Conservation (phyloP, 768 basidiomycete species). For the Holtermannia corniformis region DNA sequence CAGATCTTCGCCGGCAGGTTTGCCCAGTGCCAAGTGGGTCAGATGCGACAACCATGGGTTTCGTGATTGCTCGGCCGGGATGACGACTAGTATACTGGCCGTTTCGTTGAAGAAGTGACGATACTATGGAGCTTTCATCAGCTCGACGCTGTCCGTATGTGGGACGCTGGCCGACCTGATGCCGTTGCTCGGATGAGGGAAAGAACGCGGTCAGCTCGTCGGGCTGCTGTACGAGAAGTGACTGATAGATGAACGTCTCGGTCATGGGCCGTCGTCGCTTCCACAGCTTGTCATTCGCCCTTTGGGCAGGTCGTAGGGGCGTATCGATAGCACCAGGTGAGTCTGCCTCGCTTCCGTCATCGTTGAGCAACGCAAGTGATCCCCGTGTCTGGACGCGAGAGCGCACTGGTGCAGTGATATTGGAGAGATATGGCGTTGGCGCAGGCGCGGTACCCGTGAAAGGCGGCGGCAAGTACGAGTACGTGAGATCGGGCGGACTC, state of each 20-base stretch:
- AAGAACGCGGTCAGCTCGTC: conserved; percentile 8
- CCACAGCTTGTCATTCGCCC: neutral
- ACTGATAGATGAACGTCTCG: neutral
- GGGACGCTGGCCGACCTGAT: neutral
- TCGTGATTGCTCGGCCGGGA: neutral
- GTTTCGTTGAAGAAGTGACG: conserved; percentile 18
- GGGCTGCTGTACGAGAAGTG: neutral
- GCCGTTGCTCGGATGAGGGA: conserved; percentile 3
- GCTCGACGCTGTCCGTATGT: neutral
- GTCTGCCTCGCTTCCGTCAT: neutral
- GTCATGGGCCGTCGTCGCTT: neutral
- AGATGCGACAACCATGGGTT: conserved; percentile 20
- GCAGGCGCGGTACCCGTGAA: neutral
- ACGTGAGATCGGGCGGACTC: no score
- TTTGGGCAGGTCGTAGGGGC: neutral
- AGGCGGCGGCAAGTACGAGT: no score
- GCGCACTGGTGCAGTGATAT: neutral
- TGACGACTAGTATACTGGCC: conserved; percentile 11
- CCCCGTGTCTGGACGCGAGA: neutral
- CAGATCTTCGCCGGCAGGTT: conserved; percentile 47
- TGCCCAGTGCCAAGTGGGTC: conserved; percentile 10
- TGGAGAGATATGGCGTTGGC: neutral
- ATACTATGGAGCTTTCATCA: conserved; percentile 4
- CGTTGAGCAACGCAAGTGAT: neutral
- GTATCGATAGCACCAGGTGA: neutral